Conservation (phyloP, 768 basidiomycete species). For the Boletus insuetus region DNA sequence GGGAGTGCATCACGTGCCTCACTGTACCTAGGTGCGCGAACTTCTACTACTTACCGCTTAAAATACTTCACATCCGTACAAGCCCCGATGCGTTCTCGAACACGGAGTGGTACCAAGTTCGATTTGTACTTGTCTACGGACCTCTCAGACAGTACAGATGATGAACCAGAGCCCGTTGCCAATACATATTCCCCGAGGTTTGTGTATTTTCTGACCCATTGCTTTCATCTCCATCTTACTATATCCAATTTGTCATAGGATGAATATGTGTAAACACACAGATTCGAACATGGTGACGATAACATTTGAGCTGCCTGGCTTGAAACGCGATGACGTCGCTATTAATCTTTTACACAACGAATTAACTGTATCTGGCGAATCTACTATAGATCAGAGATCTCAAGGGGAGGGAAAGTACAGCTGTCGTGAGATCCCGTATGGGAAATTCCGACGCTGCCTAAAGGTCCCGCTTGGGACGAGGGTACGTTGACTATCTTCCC, state of each 20-base stretch:
- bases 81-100: too few species aligned
- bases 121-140: too few species aligned
- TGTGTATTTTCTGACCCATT: background rate
- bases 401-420: background rate
- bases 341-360: background rate
- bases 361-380: background rate
- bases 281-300: background rate
- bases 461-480: background rate
- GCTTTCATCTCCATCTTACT: background rate
- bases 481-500: background rate
- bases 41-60: too few species aligned
- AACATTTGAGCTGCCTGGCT: background rate
- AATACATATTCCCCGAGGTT: background rate
- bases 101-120: too few species aligned
- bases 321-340: background rate
- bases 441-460: background rate
- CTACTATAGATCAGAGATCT: background rate
- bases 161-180: too few species aligned
- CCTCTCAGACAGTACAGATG: too few species aligned
- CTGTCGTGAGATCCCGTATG: background rate
- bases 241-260: background rate
- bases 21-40: too few species aligned
- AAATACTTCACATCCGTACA: too few species aligned
- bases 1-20: too few species aligned
- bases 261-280: background rate